Conservation (phyloP, 1,284 basidiomycete genomes). For the Apiotrichum mycotoxinovorans region DNA sequence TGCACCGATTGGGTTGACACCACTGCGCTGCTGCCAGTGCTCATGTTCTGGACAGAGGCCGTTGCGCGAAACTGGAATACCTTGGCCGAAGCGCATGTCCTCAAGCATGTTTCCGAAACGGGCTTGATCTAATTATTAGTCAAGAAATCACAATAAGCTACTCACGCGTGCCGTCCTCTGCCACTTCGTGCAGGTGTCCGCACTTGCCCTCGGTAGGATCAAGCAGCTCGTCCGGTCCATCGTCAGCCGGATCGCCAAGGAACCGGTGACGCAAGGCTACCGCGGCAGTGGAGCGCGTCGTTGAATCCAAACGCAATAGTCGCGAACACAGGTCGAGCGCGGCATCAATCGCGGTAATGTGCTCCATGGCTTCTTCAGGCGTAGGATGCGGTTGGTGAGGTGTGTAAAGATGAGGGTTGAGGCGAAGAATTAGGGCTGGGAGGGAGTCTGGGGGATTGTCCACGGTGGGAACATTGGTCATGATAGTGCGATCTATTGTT, state of each 20-base stretch:
- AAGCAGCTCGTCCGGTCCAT: slow-evolving; percentile 25
- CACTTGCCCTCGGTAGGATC: slow-evolving; percentile 37
- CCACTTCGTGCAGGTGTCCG: slow-evolving; percentile 33
- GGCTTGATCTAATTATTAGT: slow-evolving; percentile 30
- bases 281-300: slow-evolving; percentile 69
- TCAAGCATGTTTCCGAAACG: slow-evolving; percentile 30
- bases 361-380: slow-evolving; percentile 44
- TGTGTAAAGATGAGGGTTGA: slow-evolving; percentile 69
- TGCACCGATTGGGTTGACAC: slow-evolving; percentile 32
- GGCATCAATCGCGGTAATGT: slow-evolving; percentile 58
- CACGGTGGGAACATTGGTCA: slow-evolving; percentile 76
- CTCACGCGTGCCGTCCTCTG: slow-evolving; percentile 39
- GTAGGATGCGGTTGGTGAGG: slow-evolving; percentile 51
- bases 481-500: slow-evolving; percentile 71
- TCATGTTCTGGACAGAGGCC: slow-evolving; percentile 45
- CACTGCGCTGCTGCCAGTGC: slow-evolving; percentile 41
- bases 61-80: slow-evolving; percentile 26
- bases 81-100: slow-evolving; percentile 44
- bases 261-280: slow-evolving; percentile 75
- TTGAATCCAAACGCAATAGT: slow-evolving; percentile 70
- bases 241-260: slow-evolving; percentile 50
- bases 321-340: slow-evolving; percentile 70
- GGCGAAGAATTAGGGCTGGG: slow-evolving; percentile 65
- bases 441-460: slow-evolving; percentile 64
- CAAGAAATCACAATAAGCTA: background rate